Evolutionary conservation across 306 rosid species (phyloP).

Genomic region (Sicyos baderoa): DNA sequence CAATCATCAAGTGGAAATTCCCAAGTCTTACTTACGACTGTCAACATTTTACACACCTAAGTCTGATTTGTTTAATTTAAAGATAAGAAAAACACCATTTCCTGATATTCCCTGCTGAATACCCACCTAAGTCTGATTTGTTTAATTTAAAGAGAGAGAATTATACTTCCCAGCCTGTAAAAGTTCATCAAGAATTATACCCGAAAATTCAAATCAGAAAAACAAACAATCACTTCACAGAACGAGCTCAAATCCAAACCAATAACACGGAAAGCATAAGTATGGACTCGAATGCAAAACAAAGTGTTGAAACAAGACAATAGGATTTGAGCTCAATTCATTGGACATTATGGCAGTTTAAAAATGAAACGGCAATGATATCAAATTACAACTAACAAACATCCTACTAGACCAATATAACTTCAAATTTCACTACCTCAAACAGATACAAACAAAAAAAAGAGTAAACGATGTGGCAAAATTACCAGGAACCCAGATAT

Average conservation of each 20-base stretch:
- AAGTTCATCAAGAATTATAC: background rate
- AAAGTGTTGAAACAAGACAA: background rate
- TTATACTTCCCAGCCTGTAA: background rate
- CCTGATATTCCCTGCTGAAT: background rate
- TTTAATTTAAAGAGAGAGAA: background rate
- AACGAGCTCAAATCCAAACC: background rate
- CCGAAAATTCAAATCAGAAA: background rate
- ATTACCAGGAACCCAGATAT: slow-evolving; percentile 51
- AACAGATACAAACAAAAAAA: slow-evolving; percentile 7
- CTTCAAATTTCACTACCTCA: slow-evolving; percentile 25
- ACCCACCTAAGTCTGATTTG: background rate
- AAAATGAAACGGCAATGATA: slow-evolving; percentile 17
- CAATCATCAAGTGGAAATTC: background rate
- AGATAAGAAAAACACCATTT: no score
- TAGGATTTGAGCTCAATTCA: slow-evolving; percentile 28
- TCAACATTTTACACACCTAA: no score
- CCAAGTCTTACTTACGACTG: background rate
- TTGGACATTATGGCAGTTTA: background rate
- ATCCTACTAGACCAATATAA: slow-evolving; percentile 17
- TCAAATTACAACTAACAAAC: slow-evolving; percentile 17
- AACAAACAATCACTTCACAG: slow-evolving; percentile 1
- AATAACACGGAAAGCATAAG: background rate
- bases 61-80: no score
- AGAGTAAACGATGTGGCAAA: slow-evolving; percentile 35
- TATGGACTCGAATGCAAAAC: background rate